Evolutionary conservation across 176 grass and related monocot species (phyloP).

Genomic region (Cenchrus purpureus): DNA sequence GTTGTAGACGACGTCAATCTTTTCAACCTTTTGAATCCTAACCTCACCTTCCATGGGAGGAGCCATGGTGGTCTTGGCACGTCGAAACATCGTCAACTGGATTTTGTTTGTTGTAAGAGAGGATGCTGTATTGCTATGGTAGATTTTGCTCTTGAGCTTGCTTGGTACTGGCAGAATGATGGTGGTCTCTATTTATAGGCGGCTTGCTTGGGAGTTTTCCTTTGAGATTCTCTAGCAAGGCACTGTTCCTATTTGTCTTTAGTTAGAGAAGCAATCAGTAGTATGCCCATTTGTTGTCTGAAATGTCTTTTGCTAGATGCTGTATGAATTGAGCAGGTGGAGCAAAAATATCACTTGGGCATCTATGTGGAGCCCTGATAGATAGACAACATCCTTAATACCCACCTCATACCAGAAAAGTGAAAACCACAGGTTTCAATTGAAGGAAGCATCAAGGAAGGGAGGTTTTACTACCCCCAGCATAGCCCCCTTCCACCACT

Average conservation of each 20-base stretch:
- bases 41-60: constrained; percentile 29
- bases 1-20: constrained; percentile 43
- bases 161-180: neutral
- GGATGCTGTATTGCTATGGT: neutral
- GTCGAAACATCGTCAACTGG: constrained; percentile 15
- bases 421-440: neutral
- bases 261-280: neutral
- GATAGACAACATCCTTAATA: neutral
- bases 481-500: neutral
- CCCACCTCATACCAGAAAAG: neutral
- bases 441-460: neutral
- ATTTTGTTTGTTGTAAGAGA: constrained; percentile 17
- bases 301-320: neutral
- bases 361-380: neutral
- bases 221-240: neutral
- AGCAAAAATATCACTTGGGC: neutral
- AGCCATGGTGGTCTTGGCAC: neutral
- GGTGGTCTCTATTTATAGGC: constrained; percentile 19
- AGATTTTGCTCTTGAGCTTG: neutral
- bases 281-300: constrained; percentile 12
- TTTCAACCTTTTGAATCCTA: constrained; percentile 51
- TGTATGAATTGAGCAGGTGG: neutral
- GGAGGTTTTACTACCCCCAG: neutral
- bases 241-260: neutral
- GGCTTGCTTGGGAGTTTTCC: neutral